Conservation (phyloP, 768 basidiomycete genomes). For the Hirschioporus abietinus region DNA sequence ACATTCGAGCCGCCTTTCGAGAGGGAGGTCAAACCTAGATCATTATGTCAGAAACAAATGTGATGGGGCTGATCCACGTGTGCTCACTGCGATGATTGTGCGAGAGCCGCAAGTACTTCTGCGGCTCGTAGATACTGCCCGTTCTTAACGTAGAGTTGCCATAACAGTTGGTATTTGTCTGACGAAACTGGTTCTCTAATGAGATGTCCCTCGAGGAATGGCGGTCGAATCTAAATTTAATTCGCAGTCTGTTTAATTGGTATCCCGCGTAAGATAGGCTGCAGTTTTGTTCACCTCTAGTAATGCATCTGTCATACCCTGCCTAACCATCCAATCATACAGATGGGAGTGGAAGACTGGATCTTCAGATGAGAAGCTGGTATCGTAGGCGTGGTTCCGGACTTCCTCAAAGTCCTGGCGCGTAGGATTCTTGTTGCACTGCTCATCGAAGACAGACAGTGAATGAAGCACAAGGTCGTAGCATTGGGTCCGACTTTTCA, state of each 20-base stretch:
- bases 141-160: constrained; percentile 96
- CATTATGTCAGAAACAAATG: neutral
- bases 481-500: constrained; percentile 60
- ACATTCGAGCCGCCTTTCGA: constrained; percentile 82
- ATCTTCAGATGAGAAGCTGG: constrained; percentile 81
- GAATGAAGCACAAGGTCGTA: constrained; percentile 85
- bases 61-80: neutral
- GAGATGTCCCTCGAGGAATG: constrained; percentile 86
- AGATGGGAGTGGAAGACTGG: constrained; percentile 91
- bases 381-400: constrained; percentile 79
- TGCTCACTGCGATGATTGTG: constrained; percentile 78
- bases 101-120: constrained; percentile 73
- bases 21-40: constrained; percentile 54
- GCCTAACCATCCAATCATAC: constrained; percentile 89
- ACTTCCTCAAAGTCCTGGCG: constrained; percentile 56
- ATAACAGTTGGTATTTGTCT: constrained; percentile 82
- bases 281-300: constrained; percentile 59
- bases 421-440: constrained; percentile 33
- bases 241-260: constrained; percentile 12
- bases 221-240: constrained; percentile 66
- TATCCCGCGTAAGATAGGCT: constrained; percentile 5
- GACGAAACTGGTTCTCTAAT: constrained; percentile 73
- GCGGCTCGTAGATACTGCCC: constrained; percentile 86
- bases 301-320: constrained; percentile 79
- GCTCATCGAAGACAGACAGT: constrained; percentile 70